These are phyloP conservation scores for Paracamarosporium sp. DNA, from an alignment of 2,329 filamentous ascomycete genomes.

Conservation along the genomic window DNA sequence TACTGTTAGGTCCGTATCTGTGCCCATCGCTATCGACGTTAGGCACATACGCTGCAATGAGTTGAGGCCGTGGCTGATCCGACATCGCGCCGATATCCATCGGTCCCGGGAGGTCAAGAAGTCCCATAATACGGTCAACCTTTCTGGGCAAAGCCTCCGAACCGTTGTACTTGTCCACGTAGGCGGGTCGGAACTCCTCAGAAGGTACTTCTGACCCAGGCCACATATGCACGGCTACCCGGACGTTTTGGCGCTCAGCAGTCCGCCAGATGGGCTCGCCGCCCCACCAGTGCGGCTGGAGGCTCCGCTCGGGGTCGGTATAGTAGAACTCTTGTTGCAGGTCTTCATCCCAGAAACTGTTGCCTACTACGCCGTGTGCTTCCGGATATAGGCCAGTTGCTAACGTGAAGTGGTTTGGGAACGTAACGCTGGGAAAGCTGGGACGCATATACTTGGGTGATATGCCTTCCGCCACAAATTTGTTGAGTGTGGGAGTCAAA, in stretches of 20 bases:
- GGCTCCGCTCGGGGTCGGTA: constrained; percentile 75
- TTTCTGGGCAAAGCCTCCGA: constrained; percentile 77
- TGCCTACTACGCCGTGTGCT: constrained; percentile 90
- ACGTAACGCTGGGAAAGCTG: constrained; percentile 94
- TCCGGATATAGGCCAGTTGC: constrained; percentile 93
- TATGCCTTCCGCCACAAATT: constrained; percentile 81
- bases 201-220: constrained; percentile 93
- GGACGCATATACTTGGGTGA: constrained; percentile 93
- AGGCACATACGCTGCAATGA: constrained; percentile 94
- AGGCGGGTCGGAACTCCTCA: constrained; percentile 74
- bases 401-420: constrained; percentile 92
- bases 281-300: constrained; percentile 92
- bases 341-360: constrained; percentile 89
- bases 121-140: constrained; percentile 77
- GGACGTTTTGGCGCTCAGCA: constrained; percentile 80
- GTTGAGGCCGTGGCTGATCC: constrained; percentile 73
- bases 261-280: constrained; percentile 95
- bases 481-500: constrained; percentile 80
- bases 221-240: constrained; percentile 96
- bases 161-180: constrained; percentile 84
- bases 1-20: constrained; percentile 90
- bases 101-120: constrained; percentile 81
- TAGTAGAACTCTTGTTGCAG: constrained; percentile 85
- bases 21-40: constrained; percentile 90
- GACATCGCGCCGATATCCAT: constrained; percentile 62